Evolutionary conservation across 805 yeast species (phyloP).

Genomic region (Phaffomyces thermotolerans): DNA sequence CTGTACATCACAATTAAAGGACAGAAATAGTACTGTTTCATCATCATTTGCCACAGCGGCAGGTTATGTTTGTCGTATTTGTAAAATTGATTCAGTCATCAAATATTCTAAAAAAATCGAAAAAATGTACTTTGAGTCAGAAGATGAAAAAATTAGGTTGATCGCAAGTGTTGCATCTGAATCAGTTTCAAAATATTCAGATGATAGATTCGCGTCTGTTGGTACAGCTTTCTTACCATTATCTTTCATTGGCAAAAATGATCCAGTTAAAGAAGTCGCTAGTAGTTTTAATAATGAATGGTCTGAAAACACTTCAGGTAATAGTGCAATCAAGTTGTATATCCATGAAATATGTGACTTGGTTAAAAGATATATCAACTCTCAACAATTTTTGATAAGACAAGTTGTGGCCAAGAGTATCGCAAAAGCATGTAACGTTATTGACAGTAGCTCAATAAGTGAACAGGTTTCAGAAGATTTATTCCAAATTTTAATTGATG

Average conservation of each 20-base stretch:
- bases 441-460: conserved; percentile 26
- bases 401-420: conserved; percentile 65
- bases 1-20: conserved; percentile 53
- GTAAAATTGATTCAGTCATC: conserved; percentile 43
- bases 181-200: conserved; percentile 60
- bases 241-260: conserved; percentile 71
- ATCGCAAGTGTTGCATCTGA: conserved; percentile 57
- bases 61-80: conserved; percentile 68
- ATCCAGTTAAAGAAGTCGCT: conserved; percentile 39
- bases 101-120: conserved; percentile 46
- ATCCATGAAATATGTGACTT: conserved; percentile 57
- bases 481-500: conserved; percentile 46
- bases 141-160: conserved; percentile 39
- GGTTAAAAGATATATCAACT: conserved; percentile 41
- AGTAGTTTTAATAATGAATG: conserved; percentile 56
- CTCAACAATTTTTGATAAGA: conserved; percentile 56
- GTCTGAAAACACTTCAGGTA: conserved; percentile 74
- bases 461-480: conserved; percentile 27
- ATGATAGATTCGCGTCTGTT: conserved; percentile 56
- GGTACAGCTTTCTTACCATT: conserved; percentile 68
- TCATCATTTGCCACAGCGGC: conserved; percentile 72
- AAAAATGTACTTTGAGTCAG: conserved; percentile 51
- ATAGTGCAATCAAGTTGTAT: conserved; percentile 62
- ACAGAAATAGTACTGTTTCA: conserved; percentile 65
- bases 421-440: conserved; percentile 45